phyloP scores from a whole-genome alignment of 208 protist species.

The Balamuthia mandrillaris region DNA sequence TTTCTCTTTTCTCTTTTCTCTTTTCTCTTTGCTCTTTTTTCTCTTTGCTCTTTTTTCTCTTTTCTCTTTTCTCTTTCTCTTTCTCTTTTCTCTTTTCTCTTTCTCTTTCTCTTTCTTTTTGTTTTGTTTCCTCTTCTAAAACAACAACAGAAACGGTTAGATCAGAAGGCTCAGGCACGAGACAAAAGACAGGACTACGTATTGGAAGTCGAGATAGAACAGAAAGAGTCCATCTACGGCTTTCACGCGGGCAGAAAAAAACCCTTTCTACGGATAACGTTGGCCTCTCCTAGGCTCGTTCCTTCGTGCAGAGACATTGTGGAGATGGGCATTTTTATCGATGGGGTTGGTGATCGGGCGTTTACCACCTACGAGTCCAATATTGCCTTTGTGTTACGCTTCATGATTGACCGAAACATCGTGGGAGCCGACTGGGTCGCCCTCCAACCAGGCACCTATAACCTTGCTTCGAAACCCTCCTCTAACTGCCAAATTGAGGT shows the following conservation, averaged over 20 bases:
- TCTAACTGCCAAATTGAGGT: slow-evolving; percentile 82
- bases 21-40: not conserved
- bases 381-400: slow-evolving; percentile 95
- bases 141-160: not conserved
- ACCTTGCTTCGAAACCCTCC: not conserved
- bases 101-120: not conserved
- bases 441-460: slow-evolving; percentile 75
- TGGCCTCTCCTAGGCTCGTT: slow-evolving; percentile 61
- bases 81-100: not conserved
- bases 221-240: slow-evolving; percentile 60
- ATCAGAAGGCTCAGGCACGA: not conserved
- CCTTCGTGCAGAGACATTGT: slow-evolving; percentile 38
- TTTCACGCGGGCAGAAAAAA: slow-evolving; percentile 25
- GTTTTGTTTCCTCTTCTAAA: not conserved
- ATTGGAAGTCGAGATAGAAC: slow-evolving; percentile 54
- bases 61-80: not conserved
- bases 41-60: not conserved
- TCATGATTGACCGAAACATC: slow-evolving; percentile 96
- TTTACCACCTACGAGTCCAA: slow-evolving; percentile 98
- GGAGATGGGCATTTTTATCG: not conserved
- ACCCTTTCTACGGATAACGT: slow-evolving; percentile 50
- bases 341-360: not conserved
- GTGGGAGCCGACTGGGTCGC: slow-evolving; percentile 89
- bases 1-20: no score
- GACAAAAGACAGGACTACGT: slow-evolving; percentile 50